A percentile compares a stretch with the other conserved stretches of the same genome.
Evolutionary conservation across 495 filamentous ascomycete species (phyloP).

Genomic region (Bathelium albidoporum): DNA sequence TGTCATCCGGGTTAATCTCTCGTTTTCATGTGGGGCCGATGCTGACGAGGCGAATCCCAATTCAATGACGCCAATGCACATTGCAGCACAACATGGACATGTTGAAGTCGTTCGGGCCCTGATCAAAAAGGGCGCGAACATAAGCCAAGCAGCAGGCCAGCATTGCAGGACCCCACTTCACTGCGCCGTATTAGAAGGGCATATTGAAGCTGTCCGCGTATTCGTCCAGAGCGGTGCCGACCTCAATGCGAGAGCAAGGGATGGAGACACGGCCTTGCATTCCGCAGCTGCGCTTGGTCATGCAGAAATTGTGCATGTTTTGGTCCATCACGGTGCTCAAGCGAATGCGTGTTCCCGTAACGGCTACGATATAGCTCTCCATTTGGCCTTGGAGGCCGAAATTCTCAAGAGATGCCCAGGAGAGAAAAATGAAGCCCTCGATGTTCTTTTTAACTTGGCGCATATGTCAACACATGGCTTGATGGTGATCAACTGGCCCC

Average conservation of each 20-base stretch:
- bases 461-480: neutral
- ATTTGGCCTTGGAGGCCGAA: neutral
- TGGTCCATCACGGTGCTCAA: neutral
- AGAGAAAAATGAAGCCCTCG: neutral
- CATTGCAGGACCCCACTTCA: neutral
- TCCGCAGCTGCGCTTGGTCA: neutral
- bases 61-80: neutral
- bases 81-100: neutral
- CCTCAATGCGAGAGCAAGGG: neutral
- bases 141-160: neutral
- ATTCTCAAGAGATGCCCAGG: neutral
- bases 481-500: neutral
- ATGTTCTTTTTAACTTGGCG: neutral
- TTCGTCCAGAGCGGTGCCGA: neutral
- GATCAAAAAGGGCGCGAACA: neutral
- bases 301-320: neutral
- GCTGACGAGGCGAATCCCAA: neutral
- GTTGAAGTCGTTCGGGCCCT: neutral
- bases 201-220: neutral
- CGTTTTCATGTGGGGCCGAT: neutral
- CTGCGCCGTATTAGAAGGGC: neutral
- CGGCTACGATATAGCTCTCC: neutral
- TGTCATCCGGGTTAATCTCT: neutral
- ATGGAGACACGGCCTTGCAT: neutral
- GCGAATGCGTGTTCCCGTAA: neutral